phyloP scores from a whole-genome alignment of 2,329 filamentous ascomycete species.

The Hansfordia pulvinata region DNA sequence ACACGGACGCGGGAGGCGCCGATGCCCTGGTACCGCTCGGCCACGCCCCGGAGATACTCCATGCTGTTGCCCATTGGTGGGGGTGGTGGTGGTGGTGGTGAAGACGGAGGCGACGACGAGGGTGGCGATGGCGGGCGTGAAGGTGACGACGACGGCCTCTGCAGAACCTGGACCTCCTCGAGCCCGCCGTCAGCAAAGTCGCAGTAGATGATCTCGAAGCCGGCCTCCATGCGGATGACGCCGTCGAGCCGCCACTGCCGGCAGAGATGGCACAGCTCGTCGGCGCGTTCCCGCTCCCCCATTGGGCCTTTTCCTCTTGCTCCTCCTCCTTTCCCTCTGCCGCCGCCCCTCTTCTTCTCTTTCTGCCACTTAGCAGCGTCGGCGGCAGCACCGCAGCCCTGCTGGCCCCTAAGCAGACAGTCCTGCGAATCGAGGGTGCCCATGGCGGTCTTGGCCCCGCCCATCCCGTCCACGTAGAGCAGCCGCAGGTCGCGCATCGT shows the following conservation, averaged over 20 bases:
- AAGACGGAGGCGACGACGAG: background rate
- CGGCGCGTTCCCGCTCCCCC: conserved; percentile 27
- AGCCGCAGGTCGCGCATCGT: conserved; percentile 31
- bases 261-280: conserved; percentile 29
- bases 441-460: conserved; percentile 36
- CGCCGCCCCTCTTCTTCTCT: background rate
- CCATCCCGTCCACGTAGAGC: conserved; percentile 45
- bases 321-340: no score
- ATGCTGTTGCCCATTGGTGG: background rate
- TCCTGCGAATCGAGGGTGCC: conserved; percentile 43
- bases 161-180: conserved; percentile 1
- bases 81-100: background rate
- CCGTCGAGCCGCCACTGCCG: conserved; percentile 35
- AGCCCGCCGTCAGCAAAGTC: conserved; percentile 22
- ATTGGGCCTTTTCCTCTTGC: conserved; percentile 5
- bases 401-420: conserved; percentile 23
- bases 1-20: conserved; percentile 2
- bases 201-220: conserved; percentile 44
- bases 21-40: conserved; percentile 5
- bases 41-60: conserved; percentile 4
- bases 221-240: conserved; percentile 41
- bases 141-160: background rate
- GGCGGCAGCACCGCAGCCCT: background rate
- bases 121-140: background rate
- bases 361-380: background rate